phyloP scores from a whole-genome alignment of 2,329 filamentous ascomycete species.

The Trematosphaeria pertusa region DNA sequence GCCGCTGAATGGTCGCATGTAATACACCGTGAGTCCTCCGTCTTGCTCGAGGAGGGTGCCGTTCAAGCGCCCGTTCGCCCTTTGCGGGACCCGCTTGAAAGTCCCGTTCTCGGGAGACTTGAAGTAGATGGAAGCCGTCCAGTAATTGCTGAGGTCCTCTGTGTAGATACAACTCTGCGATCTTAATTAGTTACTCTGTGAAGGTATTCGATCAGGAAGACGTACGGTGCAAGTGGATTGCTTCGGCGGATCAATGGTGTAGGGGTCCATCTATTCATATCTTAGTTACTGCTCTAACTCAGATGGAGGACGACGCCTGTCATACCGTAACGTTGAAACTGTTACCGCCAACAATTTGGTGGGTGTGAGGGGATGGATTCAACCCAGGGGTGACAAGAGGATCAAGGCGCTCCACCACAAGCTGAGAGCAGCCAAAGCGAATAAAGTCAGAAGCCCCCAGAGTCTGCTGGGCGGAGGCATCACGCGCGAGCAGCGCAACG shows the following conservation, averaged over 20 bases:
- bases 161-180: constrained; percentile 39
- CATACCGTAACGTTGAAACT: constrained; percentile 19
- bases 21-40: constrained; percentile 49
- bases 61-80: constrained; percentile 45
- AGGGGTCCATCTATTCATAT: constrained; percentile 25
- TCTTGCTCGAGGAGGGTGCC: constrained; percentile 28
- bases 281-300: background rate
- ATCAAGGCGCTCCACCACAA: constrained; percentile 25
- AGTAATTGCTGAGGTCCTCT: constrained; percentile 43
- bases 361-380: constrained; percentile 20
- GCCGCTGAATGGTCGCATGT: constrained; percentile 37
- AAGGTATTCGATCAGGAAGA: no score
- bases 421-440: constrained; percentile 27
- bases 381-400: constrained; percentile 23
- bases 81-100: constrained; percentile 42
- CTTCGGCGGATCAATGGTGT: constrained; percentile 21
- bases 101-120: constrained; percentile 39
- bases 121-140: constrained; percentile 44
- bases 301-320: background rate
- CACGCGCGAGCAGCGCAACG: constrained; percentile 2
- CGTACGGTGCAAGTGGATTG: constrained; percentile 27
- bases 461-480: constrained; percentile 7
- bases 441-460: constrained; percentile 12
- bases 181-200: no score
- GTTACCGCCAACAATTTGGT: constrained; percentile 24